Evolutionary conservation across 2,329 filamentous ascomycete genomes (phyloP).

Genomic region (Purpureocillium lavendulum): DNA sequence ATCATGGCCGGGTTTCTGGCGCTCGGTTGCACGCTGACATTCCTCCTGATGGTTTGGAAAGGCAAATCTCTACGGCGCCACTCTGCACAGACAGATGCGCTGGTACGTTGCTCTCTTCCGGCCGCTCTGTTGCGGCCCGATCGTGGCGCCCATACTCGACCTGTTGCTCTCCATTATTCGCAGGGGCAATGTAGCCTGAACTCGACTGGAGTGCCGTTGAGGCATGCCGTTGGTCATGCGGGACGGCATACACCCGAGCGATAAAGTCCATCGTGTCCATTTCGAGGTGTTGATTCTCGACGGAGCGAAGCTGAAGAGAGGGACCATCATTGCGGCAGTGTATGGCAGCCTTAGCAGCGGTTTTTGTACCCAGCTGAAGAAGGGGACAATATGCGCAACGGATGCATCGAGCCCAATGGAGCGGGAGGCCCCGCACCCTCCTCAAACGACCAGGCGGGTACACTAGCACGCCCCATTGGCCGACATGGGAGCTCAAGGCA

Average conservation of each 20-base stretch:
- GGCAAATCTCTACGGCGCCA: conserved; percentile 16
- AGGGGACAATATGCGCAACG: too few relatives aligned
- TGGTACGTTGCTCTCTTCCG: neutral
- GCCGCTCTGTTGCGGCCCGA: conserved; percentile 5
- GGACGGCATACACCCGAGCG: neutral
- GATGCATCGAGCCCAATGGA: too few relatives aligned
- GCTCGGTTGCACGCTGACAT: conserved; percentile 12
- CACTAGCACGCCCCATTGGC: too few relatives aligned
- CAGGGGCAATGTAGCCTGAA: neutral
- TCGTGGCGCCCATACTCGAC: neutral
- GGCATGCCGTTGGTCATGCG: neutral
- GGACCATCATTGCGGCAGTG: too few relatives aligned
- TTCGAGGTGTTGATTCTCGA: too few relatives aligned
- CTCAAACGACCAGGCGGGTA: too few relatives aligned
- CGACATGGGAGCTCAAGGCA: too few relatives aligned
- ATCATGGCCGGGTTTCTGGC: conserved; percentile 20
- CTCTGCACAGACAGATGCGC: conserved; percentile 1
- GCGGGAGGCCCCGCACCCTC: too few relatives aligned
- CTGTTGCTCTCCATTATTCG: neutral
- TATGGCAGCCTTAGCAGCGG: too few relatives aligned
- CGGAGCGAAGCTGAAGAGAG: too few relatives aligned
- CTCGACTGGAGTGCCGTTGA: neutral
- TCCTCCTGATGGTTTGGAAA: conserved; percentile 19
- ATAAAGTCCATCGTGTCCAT: conserved; percentile 7
- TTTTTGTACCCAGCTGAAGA: too few relatives aligned